Percentiles rank a stretch among this genome's conserved stretches.
These are phyloP conservation scores for Fusarium burgessii DNA, from an alignment of 2,329 filamentous ascomycete genomes.

Conservation along the genomic window DNA sequence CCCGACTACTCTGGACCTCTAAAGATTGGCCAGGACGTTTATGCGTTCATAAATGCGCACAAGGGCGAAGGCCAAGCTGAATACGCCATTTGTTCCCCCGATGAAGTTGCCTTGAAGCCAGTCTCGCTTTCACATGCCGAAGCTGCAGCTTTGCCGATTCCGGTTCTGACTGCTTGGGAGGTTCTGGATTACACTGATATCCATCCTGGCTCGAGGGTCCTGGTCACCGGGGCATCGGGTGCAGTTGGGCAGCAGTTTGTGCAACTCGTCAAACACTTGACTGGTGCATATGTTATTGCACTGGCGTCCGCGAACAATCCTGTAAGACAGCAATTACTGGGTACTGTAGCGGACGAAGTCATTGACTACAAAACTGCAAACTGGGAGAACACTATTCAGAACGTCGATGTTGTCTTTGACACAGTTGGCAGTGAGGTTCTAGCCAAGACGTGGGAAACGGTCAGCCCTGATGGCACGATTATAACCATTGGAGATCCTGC, in stretches of 20 bases:
- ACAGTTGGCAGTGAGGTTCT: constrained; percentile 30
- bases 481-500: constrained; percentile 53
- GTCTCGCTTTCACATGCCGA: background rate
- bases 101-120: constrained; percentile 12
- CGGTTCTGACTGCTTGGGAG: constrained; percentile 24
- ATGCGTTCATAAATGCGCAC: background rate
- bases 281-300: constrained; percentile 43
- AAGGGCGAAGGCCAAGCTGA: constrained; percentile 12
- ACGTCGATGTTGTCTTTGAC: constrained; percentile 18
- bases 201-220: background rate
- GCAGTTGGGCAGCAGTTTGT: constrained; percentile 43
- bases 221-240: constrained; percentile 16
- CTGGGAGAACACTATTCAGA: constrained; percentile 37
- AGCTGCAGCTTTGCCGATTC: constrained; percentile 17
- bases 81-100: background rate
- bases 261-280: constrained; percentile 45
- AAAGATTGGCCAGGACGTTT: background rate
- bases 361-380: constrained; percentile 43
- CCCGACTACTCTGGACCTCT: constrained; percentile 1
- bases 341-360: constrained; percentile 31
- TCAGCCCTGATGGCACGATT: constrained; percentile 49
- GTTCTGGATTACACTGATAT: background rate
- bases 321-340: constrained; percentile 27
- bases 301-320: constrained; percentile 45
- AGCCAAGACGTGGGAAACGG: constrained; percentile 45